Evolutionary conservation across 2,329 filamentous ascomycete species (phyloP), one percentile per base, ranked within the genome.

Genomic region (Cytospora mali): DNA sequence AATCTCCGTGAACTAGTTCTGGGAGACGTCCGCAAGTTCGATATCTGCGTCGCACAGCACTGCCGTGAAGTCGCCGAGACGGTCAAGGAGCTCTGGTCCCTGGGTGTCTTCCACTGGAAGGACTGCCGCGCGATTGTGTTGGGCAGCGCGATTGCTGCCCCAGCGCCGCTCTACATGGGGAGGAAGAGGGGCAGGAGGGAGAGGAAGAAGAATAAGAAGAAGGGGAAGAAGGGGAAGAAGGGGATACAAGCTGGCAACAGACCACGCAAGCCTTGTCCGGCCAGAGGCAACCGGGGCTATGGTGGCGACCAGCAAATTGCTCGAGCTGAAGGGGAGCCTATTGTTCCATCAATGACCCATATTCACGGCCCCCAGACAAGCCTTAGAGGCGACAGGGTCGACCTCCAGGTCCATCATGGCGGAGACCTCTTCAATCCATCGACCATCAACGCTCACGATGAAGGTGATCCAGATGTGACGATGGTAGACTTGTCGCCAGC

Each of bases 361-460:
- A n/a, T 16, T 48, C 6, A 35, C 9, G 29, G 2, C 18, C 6
- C 33, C 18, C 27, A 35, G 23, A 42, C 58, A 4, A 39, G 35
- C 23, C 50, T 49, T 6, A 21, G 58, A 54, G 58, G 50, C 23
- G 39, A n/a, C 50, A 23, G 48, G 16, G 29, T 21, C 5, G 18
- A 28, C 2, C 35, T 21, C 13, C 5, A 35, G 49, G 13, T 21
- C 25, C 6, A 33, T 18, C 58, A 3, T 23, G 16, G 13, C 13
- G 11, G 2, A 48, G 16, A 9, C 16, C 6, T 18, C 6, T 64
- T 61, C 53, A 56, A 64, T 9, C 53, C 58, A 18, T 64, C 62
- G 18, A 54, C 35, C 6, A 51, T 54, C 28, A 61, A 64, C 21
- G 39, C 39, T 35, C 62, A 52, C 14, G 58, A 64, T 21, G 51